These are phyloP conservation scores for Trichothecium sympodiale DNA, from an alignment of 2,329 filamentous ascomycete species.

Conservation along the genomic window DNA sequence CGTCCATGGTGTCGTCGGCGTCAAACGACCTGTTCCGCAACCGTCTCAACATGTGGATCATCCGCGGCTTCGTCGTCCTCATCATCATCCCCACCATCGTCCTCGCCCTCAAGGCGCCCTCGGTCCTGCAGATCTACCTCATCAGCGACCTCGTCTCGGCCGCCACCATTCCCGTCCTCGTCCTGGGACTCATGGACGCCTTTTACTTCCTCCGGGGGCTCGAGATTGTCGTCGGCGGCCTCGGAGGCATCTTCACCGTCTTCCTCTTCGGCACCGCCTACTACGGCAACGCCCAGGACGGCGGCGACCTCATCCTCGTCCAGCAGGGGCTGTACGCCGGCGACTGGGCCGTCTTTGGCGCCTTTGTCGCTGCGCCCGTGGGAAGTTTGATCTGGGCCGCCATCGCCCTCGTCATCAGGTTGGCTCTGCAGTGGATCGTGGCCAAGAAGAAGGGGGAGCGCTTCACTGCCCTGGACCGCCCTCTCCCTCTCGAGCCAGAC, in stretches of 20 bases:
- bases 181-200: constrained; percentile 57
- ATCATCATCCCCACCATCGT: constrained; percentile 66
- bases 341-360: constrained; percentile 76
- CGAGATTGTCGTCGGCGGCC: constrained; percentile 66
- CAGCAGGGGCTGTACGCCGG: constrained; percentile 63
- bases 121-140: constrained; percentile 70
- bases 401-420: constrained; percentile 47
- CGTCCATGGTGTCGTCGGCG: constrained; percentile 73
- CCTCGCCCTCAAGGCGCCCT: constrained; percentile 62
- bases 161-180: constrained; percentile 61
- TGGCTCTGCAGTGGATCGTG: constrained; percentile 44
- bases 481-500: constrained; percentile 9
- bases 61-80: constrained; percentile 57
- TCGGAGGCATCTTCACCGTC: constrained; percentile 68
- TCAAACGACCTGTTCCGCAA: constrained; percentile 82
- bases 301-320: constrained; percentile 58
- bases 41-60: constrained; percentile 62
- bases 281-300: constrained; percentile 54
- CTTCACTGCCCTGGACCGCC: constrained; percentile 59
- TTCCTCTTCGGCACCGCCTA: constrained; percentile 75
- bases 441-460: constrained; percentile 47
- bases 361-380: constrained; percentile 69
- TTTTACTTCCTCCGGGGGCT: constrained; percentile 74
- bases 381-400: constrained; percentile 64
- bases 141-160: constrained; percentile 73